Base-by-base conservation (phyloP, 768 basidiomycete species). In the Agrocybe praecox region DNA sequence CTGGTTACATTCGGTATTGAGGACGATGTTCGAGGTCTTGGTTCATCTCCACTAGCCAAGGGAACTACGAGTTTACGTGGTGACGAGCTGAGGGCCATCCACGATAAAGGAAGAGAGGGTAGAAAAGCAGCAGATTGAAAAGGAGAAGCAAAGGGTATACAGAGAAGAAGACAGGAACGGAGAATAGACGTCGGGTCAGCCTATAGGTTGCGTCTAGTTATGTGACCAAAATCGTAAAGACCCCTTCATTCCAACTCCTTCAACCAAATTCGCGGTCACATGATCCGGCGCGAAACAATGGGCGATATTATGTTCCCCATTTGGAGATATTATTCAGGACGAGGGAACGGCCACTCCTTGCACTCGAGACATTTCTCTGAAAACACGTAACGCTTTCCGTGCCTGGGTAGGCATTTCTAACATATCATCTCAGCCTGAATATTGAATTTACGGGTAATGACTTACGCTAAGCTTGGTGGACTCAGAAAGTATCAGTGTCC, bases 1-100 rank as follows among this genome's bases (percentile, higher is more conserved):
- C 82, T 88, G 6, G 89, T 95, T 60, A 84, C 63, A 49, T 74
- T 70, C 29, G 75, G 66, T 29, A 74, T 66, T 17, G 72, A 70
- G 42, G 81, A 72, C 32, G 69, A 73, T 26, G 72, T 75, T 45
- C 80, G 77, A 42, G 78, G 72, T 23, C 78, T 76, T 23, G 76
- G 65, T 62, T 85, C 86, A 58, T 90, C 85, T 44, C 88, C 89
- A 64, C 75, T 81, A n/a, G 89, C 81, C 29, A 92, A 77, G 36
- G 90, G 89, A 49, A 69, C 60, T 9, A 92, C 78, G 6, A 81
- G 74, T 73, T 92, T 92, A 56, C 90, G 79, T 43, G 90, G 90
- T 33, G 90, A 89, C 22, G 78, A 75, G 66, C 75, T 86, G 51
- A 89, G 74, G 47, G 87, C 83, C 89, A 90, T 90, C 43, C 48